These are phyloP conservation scores for Tetrahymena elliotti DNA, from an alignment of 73 alveolate genomes.

Conservation along the genomic window DNA sequence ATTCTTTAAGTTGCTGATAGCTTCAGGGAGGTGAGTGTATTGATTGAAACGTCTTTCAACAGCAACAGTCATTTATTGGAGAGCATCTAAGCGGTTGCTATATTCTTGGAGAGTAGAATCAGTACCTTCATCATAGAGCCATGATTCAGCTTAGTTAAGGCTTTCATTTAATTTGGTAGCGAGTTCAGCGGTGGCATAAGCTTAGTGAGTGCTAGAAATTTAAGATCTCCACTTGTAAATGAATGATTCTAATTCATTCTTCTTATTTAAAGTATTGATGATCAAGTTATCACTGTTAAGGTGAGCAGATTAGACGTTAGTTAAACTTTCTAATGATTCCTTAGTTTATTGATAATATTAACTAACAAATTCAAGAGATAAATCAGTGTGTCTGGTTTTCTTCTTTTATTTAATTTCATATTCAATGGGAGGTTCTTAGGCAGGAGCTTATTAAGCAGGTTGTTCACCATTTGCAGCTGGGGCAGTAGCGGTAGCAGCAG, in stretches of 20 bases:
- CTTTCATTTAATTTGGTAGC: background rate
- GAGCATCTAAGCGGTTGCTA: slow-evolving; percentile 37
- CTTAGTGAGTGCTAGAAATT: slow-evolving; percentile 41
- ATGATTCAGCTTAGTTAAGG: slow-evolving; percentile 45
- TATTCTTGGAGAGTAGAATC: slow-evolving; percentile 49
- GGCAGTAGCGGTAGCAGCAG: slow-evolving; percentile 25
- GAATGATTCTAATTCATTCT: slow-evolving; percentile 69
- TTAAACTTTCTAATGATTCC: slow-evolving; percentile 20
- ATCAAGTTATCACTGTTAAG: slow-evolving; percentile 44
- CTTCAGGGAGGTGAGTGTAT: slow-evolving; percentile 33
- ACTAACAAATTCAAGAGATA: slow-evolving; percentile 12
- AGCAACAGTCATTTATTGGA: slow-evolving; percentile 53
- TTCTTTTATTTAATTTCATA: slow-evolving; percentile 51
- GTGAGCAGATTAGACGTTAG: slow-evolving; percentile 41
- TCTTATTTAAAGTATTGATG: slow-evolving; percentile 50
- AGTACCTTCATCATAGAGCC: slow-evolving; percentile 78
- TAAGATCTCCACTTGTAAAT: slow-evolving; percentile 63
- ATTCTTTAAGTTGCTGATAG: slow-evolving; percentile 11
- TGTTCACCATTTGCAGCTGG: slow-evolving; percentile 18
- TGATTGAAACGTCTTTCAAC: slow-evolving; percentile 45
- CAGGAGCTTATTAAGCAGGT: slow-evolving; percentile 39
- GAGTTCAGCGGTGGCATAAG: slow-evolving; percentile 13
- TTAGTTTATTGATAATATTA: slow-evolving; percentile 34
- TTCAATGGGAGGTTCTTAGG: slow-evolving; percentile 42
- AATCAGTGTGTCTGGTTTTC: slow-evolving; percentile 43